Evolutionary conservation across 257 asterid genomes (phyloP).

Genomic region (Penstemon newberryi): DNA sequence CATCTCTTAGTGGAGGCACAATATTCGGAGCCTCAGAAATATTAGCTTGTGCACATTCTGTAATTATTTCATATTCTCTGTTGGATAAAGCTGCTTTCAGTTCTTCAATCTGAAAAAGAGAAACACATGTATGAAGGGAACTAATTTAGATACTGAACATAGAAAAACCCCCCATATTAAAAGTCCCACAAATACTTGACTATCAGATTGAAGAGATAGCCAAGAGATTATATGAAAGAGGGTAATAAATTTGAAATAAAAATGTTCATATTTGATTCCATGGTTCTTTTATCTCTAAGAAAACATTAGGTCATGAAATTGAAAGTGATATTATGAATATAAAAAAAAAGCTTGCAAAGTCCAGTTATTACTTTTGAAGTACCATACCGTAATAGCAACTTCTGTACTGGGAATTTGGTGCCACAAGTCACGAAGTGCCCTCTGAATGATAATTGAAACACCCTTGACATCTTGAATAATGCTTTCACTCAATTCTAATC

Average conservation of each 20-base stretch:
- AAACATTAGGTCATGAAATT: background rate
- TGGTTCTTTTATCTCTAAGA: background rate
- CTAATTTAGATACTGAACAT: background rate
- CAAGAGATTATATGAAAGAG: background rate
- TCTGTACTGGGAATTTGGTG: conserved; percentile 79
- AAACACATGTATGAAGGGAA: conserved; percentile 3
- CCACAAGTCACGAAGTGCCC: conserved; percentile 85
- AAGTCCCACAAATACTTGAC: too few species aligned
- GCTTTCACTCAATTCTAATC: conserved; percentile 83
- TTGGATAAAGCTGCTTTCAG: conserved; percentile 93
- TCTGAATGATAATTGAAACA: conserved; percentile 62
- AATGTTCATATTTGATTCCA: too few species aligned
- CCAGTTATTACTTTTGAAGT: conserved; percentile 17
- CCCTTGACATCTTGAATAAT: conserved; percentile 88
- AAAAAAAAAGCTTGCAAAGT: background rate
- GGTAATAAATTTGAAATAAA: too few species aligned
- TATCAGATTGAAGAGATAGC: too few species aligned
- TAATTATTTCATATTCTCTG: conserved; percentile 83
- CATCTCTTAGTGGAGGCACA: conserved; percentile 62
- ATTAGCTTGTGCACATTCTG: conserved; percentile 86
- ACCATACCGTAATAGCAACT: conserved; percentile 70
- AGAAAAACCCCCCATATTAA: too few species aligned
- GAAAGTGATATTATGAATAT: too few species aligned
- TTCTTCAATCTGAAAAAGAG: conserved; percentile 68
- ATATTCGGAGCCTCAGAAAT: conserved; percentile 79